Evolutionary conservation across 306 rosid species (phyloP).

Genomic region (Senna tora): DNA sequence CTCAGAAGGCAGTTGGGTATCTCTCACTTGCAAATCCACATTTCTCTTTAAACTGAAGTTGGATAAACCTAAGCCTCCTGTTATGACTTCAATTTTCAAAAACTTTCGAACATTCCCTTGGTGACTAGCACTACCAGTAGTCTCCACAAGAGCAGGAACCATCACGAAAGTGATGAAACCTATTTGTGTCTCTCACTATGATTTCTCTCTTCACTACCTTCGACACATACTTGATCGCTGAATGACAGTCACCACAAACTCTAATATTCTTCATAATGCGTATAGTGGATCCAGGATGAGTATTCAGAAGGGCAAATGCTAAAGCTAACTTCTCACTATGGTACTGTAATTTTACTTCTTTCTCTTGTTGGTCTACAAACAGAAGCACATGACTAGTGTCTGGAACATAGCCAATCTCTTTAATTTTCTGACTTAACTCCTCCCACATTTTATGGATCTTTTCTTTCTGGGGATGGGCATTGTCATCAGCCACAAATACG

Average conservation of each 20-base stretch:
- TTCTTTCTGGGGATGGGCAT: conserved; percentile 51
- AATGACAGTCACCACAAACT: conserved; percentile 59
- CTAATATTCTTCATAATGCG: conserved; percentile 55
- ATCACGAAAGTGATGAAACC: conserved; percentile 52
- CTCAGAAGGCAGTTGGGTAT: conserved; percentile 19
- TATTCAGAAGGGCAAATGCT: conserved; percentile 50
- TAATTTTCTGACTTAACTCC: conserved; percentile 46
- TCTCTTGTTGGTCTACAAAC: conserved; percentile 48
- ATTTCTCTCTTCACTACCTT: conserved; percentile 49
- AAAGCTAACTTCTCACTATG: conserved; percentile 58
- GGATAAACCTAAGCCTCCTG: neutral
- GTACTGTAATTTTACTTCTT: conserved; percentile 48
- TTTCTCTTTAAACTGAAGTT: no score
- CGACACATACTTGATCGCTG: conserved; percentile 50
- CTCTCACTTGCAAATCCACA: no score
- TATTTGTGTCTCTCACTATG: conserved; percentile 51
- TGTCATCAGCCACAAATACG: conserved; percentile 47
- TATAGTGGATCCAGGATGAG: conserved; percentile 46
- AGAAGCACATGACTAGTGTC: conserved; percentile 54
- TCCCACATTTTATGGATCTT: conserved; percentile 51
- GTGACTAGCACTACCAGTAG: conserved; percentile 43
- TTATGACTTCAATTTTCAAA: neutral
- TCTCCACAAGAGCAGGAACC: conserved; percentile 51
- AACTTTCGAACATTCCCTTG: conserved; percentile 2
- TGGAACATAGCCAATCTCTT: conserved; percentile 58